Base-by-base conservation (phyloP, 345 rosid genomes). In the Reutealis trisperma region DNA sequence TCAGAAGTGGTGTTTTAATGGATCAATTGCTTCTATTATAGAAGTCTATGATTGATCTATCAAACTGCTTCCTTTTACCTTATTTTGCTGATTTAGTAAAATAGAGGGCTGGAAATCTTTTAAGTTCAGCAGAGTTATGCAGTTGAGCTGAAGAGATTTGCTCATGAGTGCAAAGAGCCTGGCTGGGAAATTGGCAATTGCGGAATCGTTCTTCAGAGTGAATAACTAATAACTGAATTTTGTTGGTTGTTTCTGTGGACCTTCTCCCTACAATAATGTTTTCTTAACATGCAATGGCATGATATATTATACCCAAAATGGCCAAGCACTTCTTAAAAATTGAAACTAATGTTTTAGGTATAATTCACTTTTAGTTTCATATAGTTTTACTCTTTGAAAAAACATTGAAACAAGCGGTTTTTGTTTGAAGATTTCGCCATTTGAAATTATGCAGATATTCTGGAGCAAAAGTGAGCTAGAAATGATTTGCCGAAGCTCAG, bases 391-490 rank as follows among this genome's bases (percentile, higher is more conserved):
- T 63, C 32, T 30, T 64, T 16, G 57, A 13, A 13, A 15, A 52
- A 52, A 52, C 12, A 5, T 16, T 16, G 59, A 54, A 54, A 16
- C 59, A 54, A 54, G 3, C 18, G 8, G 7, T 6, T 54, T 54
- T 18, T 54, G 22, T 5, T 37, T 8, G 11, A 41, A 37, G 19
- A 65, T 30, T 70, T 70, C 22, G 6, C 37, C 51, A 63, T 1
- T 27, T 77, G 73, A 68, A 65, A 45, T 75, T 75, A 65, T 79
- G 37, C 79, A 94, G 98, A 84, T 91, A 72, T 90, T 94, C 69
- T 94, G 98, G 98, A 79, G 84, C 74, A 76, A 81, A 78, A 85
- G 75, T 77, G 98, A 93, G 85, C 44, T 94, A 72, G 86, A 80
- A 77, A 86, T 93, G 97, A 89, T 94, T 80, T 75, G 73, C 66